Base-by-base conservation (phyloP, 2,329 filamentous ascomycete genomes). In the Fusarium stilboides region DNA sequence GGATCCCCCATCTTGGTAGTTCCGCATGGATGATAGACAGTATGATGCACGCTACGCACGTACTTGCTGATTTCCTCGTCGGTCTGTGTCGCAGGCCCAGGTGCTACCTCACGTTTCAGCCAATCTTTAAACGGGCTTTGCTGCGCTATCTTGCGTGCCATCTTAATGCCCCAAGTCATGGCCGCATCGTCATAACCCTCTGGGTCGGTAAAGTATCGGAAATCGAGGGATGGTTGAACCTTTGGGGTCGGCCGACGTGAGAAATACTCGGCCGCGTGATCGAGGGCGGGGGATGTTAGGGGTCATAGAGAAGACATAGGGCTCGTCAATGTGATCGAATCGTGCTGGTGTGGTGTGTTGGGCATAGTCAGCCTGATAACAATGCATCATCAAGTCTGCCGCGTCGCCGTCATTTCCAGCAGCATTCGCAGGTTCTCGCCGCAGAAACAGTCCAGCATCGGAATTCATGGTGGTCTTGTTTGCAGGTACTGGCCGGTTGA, bases 371-470 rank as follows among this genome's bases (percentile, higher is more conserved):
- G 97, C 97, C 82, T 97, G 94, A 84, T 97, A 97, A 87, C 94
- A 97, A 84, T 97, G 94, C 92, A 96, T 96, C 94, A 97, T 97
- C 75, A 97, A 83, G 77, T 97, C 94, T 68, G 92, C 92, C 56
- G 92, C 90, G 65, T 92, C 87, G 53, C 91, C 91, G 73, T 97
- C 93, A 69, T 84, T 86, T 68, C 85, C 85, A 9, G 82, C 79
- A 4, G 93, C 92, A 76, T 94, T 89, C 73, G 88, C 84, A 14
- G 85, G 78, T 80, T 97, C 90, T 62, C 93, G 92, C 66, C 94
- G 92, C 58, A 97, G 85, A 86, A 97, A 97, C 76, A 96, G 91
- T 68, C 92, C 93, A 5, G 93, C 93, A 77, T 97, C 94, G 22
- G 91, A 97, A 82, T 96, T 92, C 92, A 95, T 95, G 76, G 92